A percentile compares a stretch with the other conserved stretches of the same genome.
Conservation (phyloP, 495 filamentous ascomycete genomes). For the Penicillium dipodomyicola region DNA sequence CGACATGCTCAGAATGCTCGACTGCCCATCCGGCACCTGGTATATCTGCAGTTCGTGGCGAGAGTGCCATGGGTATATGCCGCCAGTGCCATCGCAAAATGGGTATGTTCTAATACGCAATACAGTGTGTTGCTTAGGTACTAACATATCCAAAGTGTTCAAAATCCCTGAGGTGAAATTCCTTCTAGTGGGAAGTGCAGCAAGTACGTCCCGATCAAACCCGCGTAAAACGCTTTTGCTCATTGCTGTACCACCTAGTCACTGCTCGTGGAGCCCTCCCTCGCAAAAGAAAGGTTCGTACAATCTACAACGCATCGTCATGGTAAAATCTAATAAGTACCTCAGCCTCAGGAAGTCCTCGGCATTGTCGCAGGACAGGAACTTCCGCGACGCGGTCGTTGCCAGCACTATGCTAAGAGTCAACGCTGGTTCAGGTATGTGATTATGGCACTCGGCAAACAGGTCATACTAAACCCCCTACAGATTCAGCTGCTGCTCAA, state of each 20-base stretch:
- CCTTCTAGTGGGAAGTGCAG: slow-evolving; percentile 61
- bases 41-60: slow-evolving; percentile 68
- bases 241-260: slow-evolving; percentile 27
- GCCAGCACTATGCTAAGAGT: slow-evolving; percentile 73
- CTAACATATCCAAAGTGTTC: slow-evolving; percentile 43
- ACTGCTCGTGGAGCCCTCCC: slow-evolving; percentile 43
- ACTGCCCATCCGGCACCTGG: slow-evolving; percentile 61
- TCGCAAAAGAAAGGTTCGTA: slow-evolving; percentile 51
- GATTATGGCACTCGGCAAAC: too few relatives aligned
- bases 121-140: not conserved
- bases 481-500: slow-evolving; percentile 61
- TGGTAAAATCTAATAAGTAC: slow-evolving; percentile 3
- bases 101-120: slow-evolving; percentile 43
- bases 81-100: slow-evolving; percentile 80
- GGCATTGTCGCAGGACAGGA: slow-evolving; percentile 78
- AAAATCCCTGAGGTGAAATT: slow-evolving; percentile 80
- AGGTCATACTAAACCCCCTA: slow-evolving; percentile 7
- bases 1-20: slow-evolving; percentile 80
- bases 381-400: slow-evolving; percentile 71
- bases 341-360: slow-evolving; percentile 60
- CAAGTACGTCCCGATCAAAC: slow-evolving; percentile 29
- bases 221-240: not conserved
- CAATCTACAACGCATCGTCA: not conserved
- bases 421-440: slow-evolving; percentile 79
- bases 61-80: slow-evolving; percentile 74